Evolutionary conservation across 2,329 filamentous ascomycete genomes (phyloP).

Genomic region (Pseudocercospora fuligena): DNA sequence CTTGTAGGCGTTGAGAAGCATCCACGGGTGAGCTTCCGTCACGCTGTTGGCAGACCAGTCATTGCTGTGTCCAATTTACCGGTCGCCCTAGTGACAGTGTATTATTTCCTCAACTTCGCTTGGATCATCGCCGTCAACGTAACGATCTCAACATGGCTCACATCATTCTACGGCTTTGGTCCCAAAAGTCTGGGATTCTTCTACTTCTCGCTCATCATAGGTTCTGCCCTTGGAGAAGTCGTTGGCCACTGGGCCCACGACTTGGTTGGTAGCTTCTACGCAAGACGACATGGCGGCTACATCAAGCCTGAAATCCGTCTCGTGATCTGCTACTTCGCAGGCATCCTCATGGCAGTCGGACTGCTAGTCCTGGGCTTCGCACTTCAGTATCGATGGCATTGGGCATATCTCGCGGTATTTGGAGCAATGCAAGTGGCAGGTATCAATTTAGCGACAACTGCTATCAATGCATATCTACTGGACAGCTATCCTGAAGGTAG

Average conservation of each 20-base stretch:
- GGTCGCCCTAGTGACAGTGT: conserved; percentile 43
- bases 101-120: conserved; percentile 45
- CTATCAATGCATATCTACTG: conserved; percentile 58
- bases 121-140: conserved; percentile 36
- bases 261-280: conserved; percentile 51
- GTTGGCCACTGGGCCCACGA: conserved; percentile 64
- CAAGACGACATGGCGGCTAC: conserved; percentile 53
- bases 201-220: conserved; percentile 64
- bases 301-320: conserved; percentile 64
- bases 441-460: conserved; percentile 60
- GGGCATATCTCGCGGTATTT: conserved; percentile 35
- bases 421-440: conserved; percentile 63
- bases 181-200: conserved; percentile 58
- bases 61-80: conserved; percentile 47
- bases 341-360: conserved; percentile 56
- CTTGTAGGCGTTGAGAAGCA: conserved; percentile 43
- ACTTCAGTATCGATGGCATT: conserved; percentile 54
- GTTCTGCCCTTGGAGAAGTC: conserved; percentile 58
- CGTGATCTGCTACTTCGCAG: conserved; percentile 52
- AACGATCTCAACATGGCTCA: conserved; percentile 34
- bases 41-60: conserved; percentile 45
- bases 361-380: conserved; percentile 60
- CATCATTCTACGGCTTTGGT: conserved; percentile 47
- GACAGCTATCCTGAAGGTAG: conserved; percentile 61
- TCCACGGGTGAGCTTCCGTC: conserved; percentile 40